These are phyloP conservation scores for Xerocomellus chrysenteron DNA, from an alignment of 768 basidiomycete genomes.

Conservation along the genomic window DNA sequence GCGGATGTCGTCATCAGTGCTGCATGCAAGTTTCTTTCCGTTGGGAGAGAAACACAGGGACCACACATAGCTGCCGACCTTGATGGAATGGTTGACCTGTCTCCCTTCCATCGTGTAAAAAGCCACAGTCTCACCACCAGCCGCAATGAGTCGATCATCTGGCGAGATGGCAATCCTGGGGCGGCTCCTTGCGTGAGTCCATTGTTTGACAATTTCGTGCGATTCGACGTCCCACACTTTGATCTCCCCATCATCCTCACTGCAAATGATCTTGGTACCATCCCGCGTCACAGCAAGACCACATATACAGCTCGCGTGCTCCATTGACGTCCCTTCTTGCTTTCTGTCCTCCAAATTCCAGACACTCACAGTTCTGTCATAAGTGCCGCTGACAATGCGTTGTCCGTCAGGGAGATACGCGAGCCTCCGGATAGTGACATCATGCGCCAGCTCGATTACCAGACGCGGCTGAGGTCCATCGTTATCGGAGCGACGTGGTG, in stretches of 20 bases:
- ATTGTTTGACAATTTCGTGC: not conserved
- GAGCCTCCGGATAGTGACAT: not conserved
- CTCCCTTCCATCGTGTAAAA: too few species aligned
- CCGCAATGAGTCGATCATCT: conserved; percentile 2
- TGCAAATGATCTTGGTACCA: not conserved
- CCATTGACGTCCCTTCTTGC: conserved; percentile 1
- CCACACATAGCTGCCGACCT: not conserved
- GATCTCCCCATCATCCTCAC: not conserved
- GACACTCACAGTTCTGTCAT: not conserved
- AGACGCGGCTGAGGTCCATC: too few species aligned
- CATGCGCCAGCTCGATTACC: not conserved
- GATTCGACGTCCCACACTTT: conserved; percentile 6
- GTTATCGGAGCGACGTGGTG: too few species aligned
- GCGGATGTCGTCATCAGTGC: not conserved
- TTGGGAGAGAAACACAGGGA: not conserved
- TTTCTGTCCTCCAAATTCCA: conserved; percentile 7
- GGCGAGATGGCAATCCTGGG: not conserved
- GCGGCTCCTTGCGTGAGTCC: not conserved
- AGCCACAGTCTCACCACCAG: not conserved
- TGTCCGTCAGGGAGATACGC: conserved; percentile 6
- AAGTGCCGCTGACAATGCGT: not conserved
- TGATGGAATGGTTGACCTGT: too few species aligned
- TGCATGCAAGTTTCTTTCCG: conserved; percentile 1
- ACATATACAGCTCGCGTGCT: not conserved
- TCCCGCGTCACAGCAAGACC: conserved; percentile 1